Evolutionary conservation across 1,139 yeast genomes (phyloP).

Genomic region (Saccharomyces hybrid): DNA sequence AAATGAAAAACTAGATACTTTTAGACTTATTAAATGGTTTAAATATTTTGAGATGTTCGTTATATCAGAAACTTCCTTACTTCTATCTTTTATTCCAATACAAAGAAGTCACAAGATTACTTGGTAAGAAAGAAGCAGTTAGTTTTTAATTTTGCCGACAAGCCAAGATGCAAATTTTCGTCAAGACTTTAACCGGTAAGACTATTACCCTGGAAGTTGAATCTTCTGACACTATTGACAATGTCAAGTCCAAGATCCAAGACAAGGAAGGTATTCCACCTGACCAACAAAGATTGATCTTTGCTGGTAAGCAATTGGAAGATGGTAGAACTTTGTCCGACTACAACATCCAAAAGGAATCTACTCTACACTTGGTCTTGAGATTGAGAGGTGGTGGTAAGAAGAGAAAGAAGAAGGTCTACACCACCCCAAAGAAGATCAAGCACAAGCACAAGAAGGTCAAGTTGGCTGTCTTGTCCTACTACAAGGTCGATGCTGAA

Average conservation of each 20-base stretch:
- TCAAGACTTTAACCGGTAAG: constrained; percentile 62
- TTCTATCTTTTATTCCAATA: too few relatives aligned
- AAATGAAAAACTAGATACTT: not conserved
- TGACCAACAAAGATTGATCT: constrained; percentile 97
- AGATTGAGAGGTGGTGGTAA: constrained; percentile 99
- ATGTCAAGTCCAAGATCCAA: constrained; percentile 96
- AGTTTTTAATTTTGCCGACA: constrained; percentile 35
- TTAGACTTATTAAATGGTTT: not conserved
- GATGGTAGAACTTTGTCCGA: constrained; percentile 62
- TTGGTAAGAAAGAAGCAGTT: constrained; percentile 36
- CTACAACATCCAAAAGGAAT: constrained; percentile 99
- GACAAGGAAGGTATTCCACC: constrained; percentile 99
- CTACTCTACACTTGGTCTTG: constrained; percentile 93
- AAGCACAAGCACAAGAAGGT: constrained; percentile 99
- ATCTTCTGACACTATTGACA: constrained; percentile 67
- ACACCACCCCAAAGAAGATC: constrained; percentile 99
- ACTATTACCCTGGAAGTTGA: constrained; percentile 66
- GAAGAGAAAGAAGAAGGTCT: constrained; percentile 99
- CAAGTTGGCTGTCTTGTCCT: constrained; percentile 98
- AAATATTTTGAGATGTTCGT: not conserved
- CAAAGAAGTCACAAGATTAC: constrained; percentile 5
- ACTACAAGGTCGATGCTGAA: constrained; percentile 98
- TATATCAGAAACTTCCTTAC: not conserved
- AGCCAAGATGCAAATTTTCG: constrained; percentile 54
- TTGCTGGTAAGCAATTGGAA: constrained; percentile 93